Evolutionary conservation across 495 filamentous ascomycete species (phyloP), one percentile per base, ranked within the genome.

Genomic region (Annulohypoxylon stygium): DNA sequence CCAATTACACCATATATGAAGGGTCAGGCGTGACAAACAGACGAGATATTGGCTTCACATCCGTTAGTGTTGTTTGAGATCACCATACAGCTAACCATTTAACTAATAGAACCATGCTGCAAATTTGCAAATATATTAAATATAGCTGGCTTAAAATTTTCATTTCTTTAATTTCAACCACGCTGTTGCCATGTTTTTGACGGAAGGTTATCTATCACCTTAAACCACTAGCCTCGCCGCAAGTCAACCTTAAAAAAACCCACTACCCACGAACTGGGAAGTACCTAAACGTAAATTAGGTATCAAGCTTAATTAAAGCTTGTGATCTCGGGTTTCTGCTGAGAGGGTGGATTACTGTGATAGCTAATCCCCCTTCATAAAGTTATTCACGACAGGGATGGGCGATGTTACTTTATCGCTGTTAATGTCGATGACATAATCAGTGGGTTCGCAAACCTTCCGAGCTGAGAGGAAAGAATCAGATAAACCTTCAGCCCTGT

Each of bases 231-330:
- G 59, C 18, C 60, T 64, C 11, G 55, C 37, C 48, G 61, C 58
- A 62, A 54, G 39, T 47, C 48, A 69, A 58, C 59, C 48, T 64
- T 64, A 58, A 70, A 63, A 70, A 63, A 14, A 37, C 18, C 1
- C 43, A 16, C 43, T 47, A 47, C 43, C 43, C 16, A 47, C n/a
- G 43, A 30, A 4, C 30, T 30, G 3, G 30, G 30, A 18, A 47
- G 43, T 47, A 47, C 43, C 16, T 47, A 47, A 9, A 47, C n/a
- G 43, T 43, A 43, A 11, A 43, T 43, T n/a, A 43, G 12, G 39
- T 43, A 43, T 43, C 39, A 2, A 43, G 39, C 39, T 43, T 43
- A 43, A 43, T 43, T 43, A 14, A n/a, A 43, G 12, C 39, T 43
- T n/a, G 39, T 43, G 39, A 30, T 30, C 30, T 30, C 30, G 39